phyloP scores from a whole-genome alignment of 176 grass and related monocot genomes.

The Carex kokanica region DNA sequence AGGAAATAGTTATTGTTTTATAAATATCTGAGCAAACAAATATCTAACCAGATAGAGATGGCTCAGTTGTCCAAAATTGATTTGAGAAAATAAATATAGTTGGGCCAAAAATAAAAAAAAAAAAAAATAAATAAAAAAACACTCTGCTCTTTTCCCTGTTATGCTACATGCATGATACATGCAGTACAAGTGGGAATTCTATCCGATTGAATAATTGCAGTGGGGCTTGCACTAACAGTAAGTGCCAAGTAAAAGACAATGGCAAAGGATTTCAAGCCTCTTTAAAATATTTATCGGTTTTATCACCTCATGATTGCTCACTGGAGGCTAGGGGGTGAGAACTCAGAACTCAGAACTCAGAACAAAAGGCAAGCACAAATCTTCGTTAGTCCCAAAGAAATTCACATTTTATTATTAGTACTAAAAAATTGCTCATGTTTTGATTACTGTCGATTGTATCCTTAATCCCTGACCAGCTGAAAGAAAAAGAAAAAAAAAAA shows the following conservation, averaged over 20 bases:
- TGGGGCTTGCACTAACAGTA: conserved; percentile 17
- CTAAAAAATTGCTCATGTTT: background rate
- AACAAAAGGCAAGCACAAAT: background rate
- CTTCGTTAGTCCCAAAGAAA: conserved; percentile 21
- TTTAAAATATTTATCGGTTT: conserved; percentile 32
- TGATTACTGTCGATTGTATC: conserved; percentile 5
- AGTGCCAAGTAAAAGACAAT: conserved; percentile 42
- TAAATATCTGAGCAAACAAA: background rate
- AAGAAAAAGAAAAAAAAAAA: background rate
- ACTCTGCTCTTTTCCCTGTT: conserved; percentile 5
- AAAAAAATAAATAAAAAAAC: background rate
- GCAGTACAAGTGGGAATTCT: conserved; percentile 26
- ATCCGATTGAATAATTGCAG: conserved; percentile 30
- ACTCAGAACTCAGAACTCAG: background rate
- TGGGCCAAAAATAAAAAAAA: conserved; percentile 11
- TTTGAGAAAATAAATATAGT: background rate
- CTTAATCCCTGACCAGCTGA: background rate
- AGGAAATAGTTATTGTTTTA: background rate
- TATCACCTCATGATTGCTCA: conserved; percentile 53
- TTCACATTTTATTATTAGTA: conserved; percentile 3
- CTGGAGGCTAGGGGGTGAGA: background rate
- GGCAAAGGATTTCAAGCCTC: conserved; percentile 39
- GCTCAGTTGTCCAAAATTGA: background rate
- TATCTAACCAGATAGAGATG: background rate
- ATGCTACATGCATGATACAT: conserved; percentile 5